Evolutionary conservation across 1,284 basidiomycete species (phyloP).

Genomic region (Salmacisia buchloeana): DNA sequence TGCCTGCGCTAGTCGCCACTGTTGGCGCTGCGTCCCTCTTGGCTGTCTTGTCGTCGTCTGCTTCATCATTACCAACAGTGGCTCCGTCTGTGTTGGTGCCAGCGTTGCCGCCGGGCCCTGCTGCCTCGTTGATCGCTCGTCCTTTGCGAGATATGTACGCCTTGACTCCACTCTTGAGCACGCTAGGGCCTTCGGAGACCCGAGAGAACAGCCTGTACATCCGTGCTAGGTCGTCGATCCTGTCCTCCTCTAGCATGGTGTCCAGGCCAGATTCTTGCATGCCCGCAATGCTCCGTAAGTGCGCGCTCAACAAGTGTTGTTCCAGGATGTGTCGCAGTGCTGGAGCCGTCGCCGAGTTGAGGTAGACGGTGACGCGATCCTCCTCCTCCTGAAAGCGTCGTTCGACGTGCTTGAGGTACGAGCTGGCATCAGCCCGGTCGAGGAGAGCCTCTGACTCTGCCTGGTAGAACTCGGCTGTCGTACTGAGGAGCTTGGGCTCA

Average conservation of each 20-base stretch:
- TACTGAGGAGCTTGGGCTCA: slow-evolving; percentile 73
- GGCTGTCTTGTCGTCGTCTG: neutral
- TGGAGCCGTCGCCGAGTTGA: slow-evolving; percentile 68
- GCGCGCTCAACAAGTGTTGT: slow-evolving; percentile 68
- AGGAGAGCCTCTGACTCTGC: slow-evolving; percentile 69
- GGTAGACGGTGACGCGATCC: slow-evolving; percentile 79
- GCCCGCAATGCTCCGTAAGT: slow-evolving; percentile 68
- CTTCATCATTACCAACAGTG: slow-evolving; percentile 11
- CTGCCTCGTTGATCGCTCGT: slow-evolving; percentile 68
- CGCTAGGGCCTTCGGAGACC: slow-evolving; percentile 60
- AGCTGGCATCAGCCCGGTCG: slow-evolving; percentile 70
- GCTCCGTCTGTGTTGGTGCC: slow-evolving; percentile 8
- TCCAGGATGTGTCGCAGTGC: slow-evolving; percentile 73
- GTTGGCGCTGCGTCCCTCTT: slow-evolving; percentile 9
- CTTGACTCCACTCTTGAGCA: slow-evolving; percentile 67
- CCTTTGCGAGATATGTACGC: slow-evolving; percentile 72
- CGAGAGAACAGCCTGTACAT: slow-evolving; percentile 72
- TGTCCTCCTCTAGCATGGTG: slow-evolving; percentile 77
- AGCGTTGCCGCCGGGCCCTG: slow-evolving; percentile 28
- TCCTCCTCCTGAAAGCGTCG: slow-evolving; percentile 76
- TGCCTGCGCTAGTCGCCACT: slow-evolving; percentile 23
- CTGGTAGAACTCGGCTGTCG: slow-evolving; percentile 75
- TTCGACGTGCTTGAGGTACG: slow-evolving; percentile 80
- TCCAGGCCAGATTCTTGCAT: slow-evolving; percentile 83
- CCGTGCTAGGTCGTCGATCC: slow-evolving; percentile 69